phyloP scores from a whole-genome alignment of 352 stramenopile genomes.

The Peronospora belbahrii region DNA sequence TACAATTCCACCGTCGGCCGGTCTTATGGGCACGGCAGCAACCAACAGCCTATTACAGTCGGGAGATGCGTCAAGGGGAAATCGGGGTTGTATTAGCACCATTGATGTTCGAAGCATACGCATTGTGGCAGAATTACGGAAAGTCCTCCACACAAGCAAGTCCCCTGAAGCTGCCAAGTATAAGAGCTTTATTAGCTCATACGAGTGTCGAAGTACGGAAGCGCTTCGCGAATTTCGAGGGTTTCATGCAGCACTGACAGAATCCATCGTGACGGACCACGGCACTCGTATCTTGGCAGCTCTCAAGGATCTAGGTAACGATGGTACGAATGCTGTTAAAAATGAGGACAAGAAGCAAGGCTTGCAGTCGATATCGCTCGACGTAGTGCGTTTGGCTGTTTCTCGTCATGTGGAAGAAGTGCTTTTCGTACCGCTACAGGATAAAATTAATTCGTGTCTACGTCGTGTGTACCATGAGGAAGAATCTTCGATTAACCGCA shows the following conservation, averaged over 20 bases:
- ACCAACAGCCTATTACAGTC: constrained; percentile 31
- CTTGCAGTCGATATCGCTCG: constrained; percentile 33
- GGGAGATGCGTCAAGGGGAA: constrained; percentile 17
- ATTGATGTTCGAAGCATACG: constrained; percentile 67
- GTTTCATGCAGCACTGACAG: constrained; percentile 49
- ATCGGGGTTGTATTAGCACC: constrained; percentile 24
- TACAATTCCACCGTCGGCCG: constrained; percentile 29
- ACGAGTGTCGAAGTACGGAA: constrained; percentile 37
- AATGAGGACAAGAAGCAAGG: constrained; percentile 18
- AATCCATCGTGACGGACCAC: constrained; percentile 59
- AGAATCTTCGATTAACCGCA: constrained; percentile 71
- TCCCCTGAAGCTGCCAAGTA: constrained; percentile 61
- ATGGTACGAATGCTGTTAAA: constrained; percentile 8
- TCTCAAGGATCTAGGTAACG: constrained; percentile 39
- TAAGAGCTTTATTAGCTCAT: constrained; percentile 53
- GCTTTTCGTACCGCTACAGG: constrained; percentile 58
- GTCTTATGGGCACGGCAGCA: constrained; percentile 28
- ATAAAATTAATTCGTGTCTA: constrained; percentile 48
- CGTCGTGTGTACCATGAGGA: constrained; percentile 65
- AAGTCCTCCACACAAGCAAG: constrained; percentile 71
- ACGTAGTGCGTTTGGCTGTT: constrained; percentile 49
- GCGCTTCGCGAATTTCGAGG: constrained; percentile 53
- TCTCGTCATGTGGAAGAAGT: constrained; percentile 80
- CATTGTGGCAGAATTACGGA: constrained; percentile 75
- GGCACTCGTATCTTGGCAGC: constrained; percentile 50